Percentiles rank a stretch among this genome's conserved stretches.
These are phyloP conservation scores for Myxozyma geophila DNA, from an alignment of 805 yeast species.

Conservation along the genomic window DNA sequence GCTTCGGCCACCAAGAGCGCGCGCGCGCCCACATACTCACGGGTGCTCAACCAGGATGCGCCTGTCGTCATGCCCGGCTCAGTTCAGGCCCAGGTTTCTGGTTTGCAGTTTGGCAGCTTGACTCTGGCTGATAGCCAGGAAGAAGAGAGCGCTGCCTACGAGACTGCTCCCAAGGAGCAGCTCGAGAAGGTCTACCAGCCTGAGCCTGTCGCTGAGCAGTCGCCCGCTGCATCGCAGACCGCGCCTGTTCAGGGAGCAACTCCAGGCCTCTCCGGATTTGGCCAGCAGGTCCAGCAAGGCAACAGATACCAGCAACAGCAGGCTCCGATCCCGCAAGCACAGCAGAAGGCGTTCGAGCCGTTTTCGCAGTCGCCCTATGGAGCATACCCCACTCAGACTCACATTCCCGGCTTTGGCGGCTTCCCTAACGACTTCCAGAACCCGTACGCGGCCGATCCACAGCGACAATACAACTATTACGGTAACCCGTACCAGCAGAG, in stretches of 20 bases:
- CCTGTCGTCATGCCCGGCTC: slow-evolving; percentile 60
- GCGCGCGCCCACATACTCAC: slow-evolving; percentile 42
- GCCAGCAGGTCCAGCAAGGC: slow-evolving; percentile 32
- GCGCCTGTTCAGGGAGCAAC: background rate
- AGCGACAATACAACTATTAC: slow-evolving; percentile 34
- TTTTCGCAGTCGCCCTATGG: slow-evolving; percentile 38
- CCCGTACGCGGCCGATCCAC: slow-evolving; percentile 36
- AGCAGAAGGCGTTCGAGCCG: slow-evolving; percentile 37
- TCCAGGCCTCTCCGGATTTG: slow-evolving; percentile 32
- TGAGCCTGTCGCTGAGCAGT: slow-evolving; percentile 23
- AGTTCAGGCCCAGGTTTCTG: slow-evolving; percentile 54
- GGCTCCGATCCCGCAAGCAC: slow-evolving; percentile 16
- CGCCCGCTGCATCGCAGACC: background rate
- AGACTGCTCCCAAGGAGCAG: slow-evolving; percentile 14
- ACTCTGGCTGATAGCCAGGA: slow-evolving; percentile 43
- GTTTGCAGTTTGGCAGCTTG: slow-evolving; percentile 68
- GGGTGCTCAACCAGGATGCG: slow-evolving; percentile 50
- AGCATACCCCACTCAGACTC: slow-evolving; percentile 34
- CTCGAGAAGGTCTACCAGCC: slow-evolving; percentile 15
- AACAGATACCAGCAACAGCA: slow-evolving; percentile 34
- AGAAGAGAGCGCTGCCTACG: slow-evolving; percentile 21
- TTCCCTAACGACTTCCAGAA: slow-evolving; percentile 37
- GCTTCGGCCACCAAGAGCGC: slow-evolving; percentile 20
- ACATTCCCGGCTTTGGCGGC: slow-evolving; percentile 37
- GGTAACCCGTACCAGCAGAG: slow-evolving; percentile 32